Base-by-base conservation (phyloP, 805 yeast genomes). In the Ogataea haglerorum region DNA sequence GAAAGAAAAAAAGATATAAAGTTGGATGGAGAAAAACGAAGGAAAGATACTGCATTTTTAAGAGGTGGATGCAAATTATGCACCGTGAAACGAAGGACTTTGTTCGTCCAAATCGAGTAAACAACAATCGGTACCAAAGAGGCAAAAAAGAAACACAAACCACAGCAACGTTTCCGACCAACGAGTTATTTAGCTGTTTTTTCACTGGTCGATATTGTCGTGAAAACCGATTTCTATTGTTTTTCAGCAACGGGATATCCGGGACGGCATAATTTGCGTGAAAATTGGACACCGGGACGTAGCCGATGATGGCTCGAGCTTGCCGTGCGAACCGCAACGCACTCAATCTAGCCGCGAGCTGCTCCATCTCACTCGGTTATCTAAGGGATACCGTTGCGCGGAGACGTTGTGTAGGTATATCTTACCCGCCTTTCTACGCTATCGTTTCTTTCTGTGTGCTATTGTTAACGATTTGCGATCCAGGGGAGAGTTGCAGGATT, bases 91-190 rank as follows among this genome's bases (percentile, higher is more conserved):
- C 34, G 43, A 40, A 36, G 41, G 34, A 32, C 40, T 31, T 31
- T 41, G 40, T 31, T 38, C 38, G 47, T 47, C 51, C 51, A 33
- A 47, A 47, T 38, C 30, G 39, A 44, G 51, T 42, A 47, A 47
- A 45, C 47, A 38, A 38, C 33, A 34, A 26, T 23, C 26, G 32
- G 36, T 35, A 44, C 43, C 35, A 47, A 47, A 40, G 43, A 31
- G 36, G 46, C 30, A 38, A 42, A 46, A 46, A 46, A 46, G 47
- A 46, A 46, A 42, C 43, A 46, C 34, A 28, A 36, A 13, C 31
- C 36, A 23, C 35, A 31, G 27, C 24, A 16, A 18, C 14, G 38
- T 34, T 34, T 34, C 43, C 43, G 43, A 32, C 30, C 17, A 7
- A 17, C 25, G 17, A 29, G 22, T 27, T 16, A 34, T 40, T 40